Base-by-base conservation (phyloP, 2,329 filamentous ascomycete genomes). In the Epichloe uncinata region DNA sequence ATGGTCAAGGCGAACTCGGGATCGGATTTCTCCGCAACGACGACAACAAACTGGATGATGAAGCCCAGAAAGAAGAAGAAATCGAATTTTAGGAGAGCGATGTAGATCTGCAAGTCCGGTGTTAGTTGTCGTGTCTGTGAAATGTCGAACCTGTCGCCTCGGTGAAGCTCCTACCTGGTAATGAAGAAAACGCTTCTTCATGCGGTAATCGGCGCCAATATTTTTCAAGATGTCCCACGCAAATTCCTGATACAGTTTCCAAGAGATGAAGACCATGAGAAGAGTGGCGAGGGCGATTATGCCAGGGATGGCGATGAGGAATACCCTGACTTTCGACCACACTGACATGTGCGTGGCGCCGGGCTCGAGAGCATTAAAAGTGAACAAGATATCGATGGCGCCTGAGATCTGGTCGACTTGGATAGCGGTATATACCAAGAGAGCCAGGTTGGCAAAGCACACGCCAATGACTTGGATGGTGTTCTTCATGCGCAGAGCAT, bases 41-140 rank as follows among this genome's bases (percentile, higher is more conserved):
- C 85, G 59, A 98, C 91, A 48, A 97, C 78, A 67, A 98, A 98
- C 64, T 98, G 93, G 44, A 98, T 87, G 6, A 93, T 97, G 67
- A 98, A 98, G 49, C 91, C 93, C 47, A 98, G 81, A 76, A 98
- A 98, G 75, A 98, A 97, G 81, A 98, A 98, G 70, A 98, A 97
- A 70, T 98, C 93, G 66, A 98, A 98, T 69, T 98, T 98, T 56
- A 98, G 78, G 11, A 98, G 78, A 37, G 93, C 88, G 61, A 98
- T 96, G 69, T 96, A 98, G 66, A 98, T 90, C 90, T 95, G 65
- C 60, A 53, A 52, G 12, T 12, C 3, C 5, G 3, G 26, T 13
- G 51, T 52, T 18, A 50, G 35, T 13, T 2, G n/a, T 37, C 12
- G 18, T 34, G 13, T 22, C 30, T 35, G n/a, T 13, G 11, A 16